phyloP scores from a whole-genome alignment of 2,329 filamentous ascomycete species.

The Penicillium sp. region DNA sequence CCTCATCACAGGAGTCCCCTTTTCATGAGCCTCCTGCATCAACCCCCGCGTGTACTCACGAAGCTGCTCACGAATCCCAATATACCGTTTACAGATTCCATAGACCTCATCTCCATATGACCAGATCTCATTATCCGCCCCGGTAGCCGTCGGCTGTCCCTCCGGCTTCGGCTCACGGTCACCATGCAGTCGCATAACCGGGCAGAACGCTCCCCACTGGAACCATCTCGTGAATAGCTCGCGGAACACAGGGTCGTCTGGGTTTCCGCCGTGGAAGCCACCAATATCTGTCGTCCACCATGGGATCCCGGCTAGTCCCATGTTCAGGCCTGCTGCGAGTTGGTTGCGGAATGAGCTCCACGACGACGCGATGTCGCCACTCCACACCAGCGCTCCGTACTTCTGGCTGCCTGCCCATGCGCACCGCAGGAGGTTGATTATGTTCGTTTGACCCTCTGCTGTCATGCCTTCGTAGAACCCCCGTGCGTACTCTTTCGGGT shows the following conservation, averaged over 20 bases:
- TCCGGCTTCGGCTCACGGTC: slow-evolving; percentile 59
- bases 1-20: slow-evolving; percentile 62
- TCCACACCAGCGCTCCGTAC: slow-evolving; percentile 66
- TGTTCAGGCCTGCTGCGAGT: slow-evolving; percentile 63
- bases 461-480: slow-evolving; percentile 61
- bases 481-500: slow-evolving; percentile 58
- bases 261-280: slow-evolving; percentile 66
- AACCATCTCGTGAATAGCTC: slow-evolving; percentile 69
- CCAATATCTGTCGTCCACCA: slow-evolving; percentile 74
- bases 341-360: slow-evolving; percentile 62
- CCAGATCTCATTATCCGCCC: slow-evolving; percentile 58
- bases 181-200: slow-evolving; percentile 67
- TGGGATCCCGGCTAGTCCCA: slow-evolving; percentile 63
- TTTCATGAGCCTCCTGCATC: slow-evolving; percentile 61
- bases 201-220: slow-evolving; percentile 67
- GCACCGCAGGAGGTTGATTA: slow-evolving; percentile 61
- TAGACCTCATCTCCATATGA: slow-evolving; percentile 63
- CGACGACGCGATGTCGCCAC: slow-evolving; percentile 64
- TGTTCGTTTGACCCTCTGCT: slow-evolving; percentile 53
- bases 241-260: slow-evolving; percentile 55
- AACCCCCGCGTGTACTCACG: slow-evolving; percentile 58
- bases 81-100: slow-evolving; percentile 60
- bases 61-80: slow-evolving; percentile 58
- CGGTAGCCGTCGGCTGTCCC: slow-evolving; percentile 29
- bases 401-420: slow-evolving; percentile 62